Evolutionary conservation across 805 yeast species (phyloP).

Genomic region (Candida parachauliodes): DNA sequence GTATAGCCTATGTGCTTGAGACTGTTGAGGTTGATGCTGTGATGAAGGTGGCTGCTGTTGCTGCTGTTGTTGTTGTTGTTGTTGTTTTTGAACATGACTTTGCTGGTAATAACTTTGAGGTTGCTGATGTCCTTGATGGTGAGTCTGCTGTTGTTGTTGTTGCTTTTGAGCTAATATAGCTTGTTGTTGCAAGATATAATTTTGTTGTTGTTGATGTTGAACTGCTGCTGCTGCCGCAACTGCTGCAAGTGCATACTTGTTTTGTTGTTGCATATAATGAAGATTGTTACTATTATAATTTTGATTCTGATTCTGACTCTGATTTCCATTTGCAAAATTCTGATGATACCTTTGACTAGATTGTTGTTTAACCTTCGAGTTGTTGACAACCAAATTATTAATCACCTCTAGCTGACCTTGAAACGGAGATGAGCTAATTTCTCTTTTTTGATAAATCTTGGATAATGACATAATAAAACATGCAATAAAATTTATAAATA

Average conservation of each 20-base stretch:
- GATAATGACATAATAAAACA: slow-evolving; percentile 6
- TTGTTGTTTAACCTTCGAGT: slow-evolving; percentile 9
- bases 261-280: slow-evolving; percentile 14
- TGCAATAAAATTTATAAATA: slow-evolving; percentile 1
- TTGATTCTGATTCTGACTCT: slow-evolving; percentile 2
- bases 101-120: slow-evolving; percentile 19
- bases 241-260: slow-evolving; percentile 25
- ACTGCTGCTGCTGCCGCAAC: slow-evolving; percentile 32
- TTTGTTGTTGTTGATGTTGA: slow-evolving; percentile 23
- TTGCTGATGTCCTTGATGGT: slow-evolving; percentile 9
- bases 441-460: slow-evolving; percentile 20
- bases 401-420: slow-evolving; percentile 25
- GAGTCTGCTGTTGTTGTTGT: slow-evolving; percentile 10
- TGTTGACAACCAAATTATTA: slow-evolving; percentile 12
- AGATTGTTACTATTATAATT: slow-evolving; percentile 6
- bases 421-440: slow-evolving; percentile 25
- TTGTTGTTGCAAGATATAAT: slow-evolving; percentile 16
- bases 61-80: slow-evolving; percentile 10
- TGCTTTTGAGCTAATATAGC: slow-evolving; percentile 8
- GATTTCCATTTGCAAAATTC: slow-evolving; percentile 10
- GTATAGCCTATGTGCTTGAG: not conserved
- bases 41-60: slow-evolving; percentile 10
- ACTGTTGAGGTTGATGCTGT: slow-evolving; percentile 3
- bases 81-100: slow-evolving; percentile 29
- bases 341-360: slow-evolving; percentile 8